Evolutionary conservation across 257 asterid genomes (phyloP).

Genomic region (Cordia subcordata): DNA sequence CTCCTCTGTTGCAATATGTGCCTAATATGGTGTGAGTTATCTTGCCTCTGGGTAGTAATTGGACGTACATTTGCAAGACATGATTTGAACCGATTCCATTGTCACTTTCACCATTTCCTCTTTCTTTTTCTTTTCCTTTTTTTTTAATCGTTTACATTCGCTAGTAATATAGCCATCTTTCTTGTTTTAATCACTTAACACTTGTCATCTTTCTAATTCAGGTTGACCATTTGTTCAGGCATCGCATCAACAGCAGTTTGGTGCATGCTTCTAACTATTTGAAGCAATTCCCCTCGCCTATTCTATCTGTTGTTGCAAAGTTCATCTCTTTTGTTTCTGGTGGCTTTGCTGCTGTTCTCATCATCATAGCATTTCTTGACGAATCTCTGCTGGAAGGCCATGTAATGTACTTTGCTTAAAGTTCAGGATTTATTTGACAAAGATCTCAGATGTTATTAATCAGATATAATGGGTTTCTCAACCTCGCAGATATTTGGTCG

Average conservation of each 20-base stretch:
- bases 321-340: conserved; percentile 97
- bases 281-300: conserved; percentile 92
- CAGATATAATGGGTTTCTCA: conserved; percentile 13
- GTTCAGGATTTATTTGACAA: conserved; percentile 3
- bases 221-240: conserved; percentile 98
- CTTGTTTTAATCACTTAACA: conserved; percentile 7
- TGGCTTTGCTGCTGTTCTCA: conserved; percentile 97
- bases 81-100: no score
- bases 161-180: not conserved
- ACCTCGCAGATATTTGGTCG: conserved; percentile 86
- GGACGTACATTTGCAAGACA: no score
- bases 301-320: conserved; percentile 74
- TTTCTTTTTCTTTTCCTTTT: not conserved
- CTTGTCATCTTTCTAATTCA: conserved; percentile 20
- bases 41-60: no score
- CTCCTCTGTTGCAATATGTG: no score
- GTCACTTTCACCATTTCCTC: not conserved
- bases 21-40: no score
- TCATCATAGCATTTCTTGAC: conserved; percentile 87
- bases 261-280: conserved; percentile 79
- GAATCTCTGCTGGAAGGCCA: conserved; percentile 99
- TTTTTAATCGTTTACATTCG: not conserved
- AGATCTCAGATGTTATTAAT: not conserved
- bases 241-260: conserved; percentile 76
- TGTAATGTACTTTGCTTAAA: conserved; percentile 36